Evolutionary conservation across 2,329 filamentous ascomycete genomes (phyloP), one percentile per base, ranked within the genome.

Genomic region (Beauveria sp.): DNA sequence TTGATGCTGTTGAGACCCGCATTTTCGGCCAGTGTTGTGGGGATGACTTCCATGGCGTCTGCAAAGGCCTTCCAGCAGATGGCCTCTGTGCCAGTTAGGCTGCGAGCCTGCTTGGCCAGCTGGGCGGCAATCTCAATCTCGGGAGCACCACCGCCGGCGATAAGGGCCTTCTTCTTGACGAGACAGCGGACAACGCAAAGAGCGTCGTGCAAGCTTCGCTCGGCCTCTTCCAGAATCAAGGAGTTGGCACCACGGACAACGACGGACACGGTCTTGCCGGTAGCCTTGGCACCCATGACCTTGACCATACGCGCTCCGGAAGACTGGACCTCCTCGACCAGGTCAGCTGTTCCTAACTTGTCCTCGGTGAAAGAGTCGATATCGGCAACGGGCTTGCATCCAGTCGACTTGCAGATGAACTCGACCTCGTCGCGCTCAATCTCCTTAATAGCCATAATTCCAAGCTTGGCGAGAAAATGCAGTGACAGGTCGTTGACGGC

Each of bases 51-150:
- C 80, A 99, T 89, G 8, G 95, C 95, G 66, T 99, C 93, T 1
- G 96, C 95, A 72, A 99, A 99, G 0, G 93, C 93, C 79, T 97
- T 98, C 91, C 91, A 99, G 85, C 95, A 99, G 72, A 98, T 97
- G 45, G 92, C 87, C 75, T 99, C 95, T 5, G 95, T 97, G 63
- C 96, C 96, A 0, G 88, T 87, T 63, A 97, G 81, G 69, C 88
- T 86, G 67, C 93, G 89, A 9, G 93, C 86, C 71, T 90, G 89
- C 76, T 90, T 88, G 62, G 89, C 86, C 40, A 99, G 84, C 70
- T 91, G 85, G 60, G 95, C 89, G 24, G 95, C 91, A 69, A 99
- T 93, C 77, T 98, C 93, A 70, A 98, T 96, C 77, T 99, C 95
- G 28, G 95, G 91, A 2, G 95, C 95, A 73, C 95, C 95, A 70